Conservation (phyloP, 805 yeast genomes). For the Pichia occidentalis region DNA sequence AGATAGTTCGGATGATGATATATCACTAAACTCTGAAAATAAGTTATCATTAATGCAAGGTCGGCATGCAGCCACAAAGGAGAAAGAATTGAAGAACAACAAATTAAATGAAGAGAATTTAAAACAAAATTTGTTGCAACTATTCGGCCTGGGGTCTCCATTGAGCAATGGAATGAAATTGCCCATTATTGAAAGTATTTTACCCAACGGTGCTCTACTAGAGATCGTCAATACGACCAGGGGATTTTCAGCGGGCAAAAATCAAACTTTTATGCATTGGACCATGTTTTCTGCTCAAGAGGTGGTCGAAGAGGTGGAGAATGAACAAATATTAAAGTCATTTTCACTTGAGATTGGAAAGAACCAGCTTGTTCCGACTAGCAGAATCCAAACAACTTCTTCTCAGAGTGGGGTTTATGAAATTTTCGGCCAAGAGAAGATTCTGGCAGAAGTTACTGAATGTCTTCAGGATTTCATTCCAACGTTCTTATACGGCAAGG, state of each 20-base stretch:
- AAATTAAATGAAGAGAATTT: constrained; percentile 18
- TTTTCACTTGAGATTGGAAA: constrained; percentile 43
- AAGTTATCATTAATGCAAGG: constrained; percentile 2
- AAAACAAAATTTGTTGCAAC: constrained; percentile 12
- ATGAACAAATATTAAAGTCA: background rate
- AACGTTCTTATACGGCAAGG: constrained; percentile 58
- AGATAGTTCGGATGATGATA: constrained; percentile 30
- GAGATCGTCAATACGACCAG: constrained; percentile 19
- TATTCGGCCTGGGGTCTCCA: constrained; percentile 20
- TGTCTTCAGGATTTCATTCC: constrained; percentile 41
- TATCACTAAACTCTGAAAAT: background rate
- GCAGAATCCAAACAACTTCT: constrained; percentile 29
- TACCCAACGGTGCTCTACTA: constrained; percentile 58
- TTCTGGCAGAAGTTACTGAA: constrained; percentile 35
- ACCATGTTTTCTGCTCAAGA: constrained; percentile 29
- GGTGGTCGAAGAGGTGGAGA: background rate
- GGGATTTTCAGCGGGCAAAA: background rate
- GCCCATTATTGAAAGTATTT: constrained; percentile 39
- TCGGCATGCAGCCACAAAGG: constrained; percentile 19
- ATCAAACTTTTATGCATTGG: constrained; percentile 13
- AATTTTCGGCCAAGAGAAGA: constrained; percentile 53
- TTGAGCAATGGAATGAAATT: constrained; percentile 47
- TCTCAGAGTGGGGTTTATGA: background rate
- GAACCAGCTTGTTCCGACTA: constrained; percentile 39
- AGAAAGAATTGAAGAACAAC: constrained; percentile 26